Evolutionary conservation across 176 grass and related monocot genomes (phyloP).

Genomic region (Sorghum bicolor): Sorghum_bicolor_NCBIv3 NC_012872.2:2117501-2118000

Average conservation of each 20-base stretch:
- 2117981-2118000: constrained; percentile 56
- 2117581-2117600: too few relatives aligned
- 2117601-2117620: not conserved
- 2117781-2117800: constrained; percentile 46
- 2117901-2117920: constrained; percentile 69
- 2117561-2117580: not conserved
- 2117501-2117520: not conserved
- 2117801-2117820: constrained; percentile 64
- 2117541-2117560: constrained; percentile 15
- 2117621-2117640: not conserved
- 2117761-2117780: constrained; percentile 49
- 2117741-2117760: constrained; percentile 35
- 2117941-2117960: constrained; percentile 50
- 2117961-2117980: constrained; percentile 72
- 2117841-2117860: constrained; percentile 46
- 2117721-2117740: constrained; percentile 56
- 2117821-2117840: constrained; percentile 54
- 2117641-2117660: constrained; percentile 40
- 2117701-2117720: constrained; percentile 32
- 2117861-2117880: constrained; percentile 93
- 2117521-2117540: not conserved
- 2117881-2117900: constrained; percentile 65
- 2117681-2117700: constrained; percentile 40
- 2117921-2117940: constrained; percentile 42
- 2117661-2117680: constrained; percentile 37